Percentiles rank a stretch among this genome's conserved stretches.
Evolutionary conservation across 1,284 basidiomycete species (phyloP).

Genomic region (Trichosporon coremiiforme): DNA sequence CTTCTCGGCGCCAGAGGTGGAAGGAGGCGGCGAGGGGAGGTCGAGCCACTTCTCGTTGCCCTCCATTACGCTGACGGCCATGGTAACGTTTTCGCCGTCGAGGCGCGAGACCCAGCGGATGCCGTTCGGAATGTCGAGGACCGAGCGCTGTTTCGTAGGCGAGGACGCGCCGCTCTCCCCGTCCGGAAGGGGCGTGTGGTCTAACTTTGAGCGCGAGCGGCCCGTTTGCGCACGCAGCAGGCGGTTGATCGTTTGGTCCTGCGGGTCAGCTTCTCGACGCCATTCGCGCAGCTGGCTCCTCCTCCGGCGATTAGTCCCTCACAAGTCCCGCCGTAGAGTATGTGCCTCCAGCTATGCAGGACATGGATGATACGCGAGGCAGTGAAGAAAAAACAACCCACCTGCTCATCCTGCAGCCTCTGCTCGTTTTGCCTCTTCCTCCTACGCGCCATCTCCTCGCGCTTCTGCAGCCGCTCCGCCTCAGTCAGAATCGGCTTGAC

Average conservation of each 20-base stretch:
- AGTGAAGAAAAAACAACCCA: constrained; percentile 44
- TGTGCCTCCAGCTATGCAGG: no score
- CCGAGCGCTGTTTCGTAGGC: constrained; percentile 22
- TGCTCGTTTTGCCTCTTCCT: constrained; percentile 83
- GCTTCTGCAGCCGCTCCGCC: constrained; percentile 73
- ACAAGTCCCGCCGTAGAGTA: no score
- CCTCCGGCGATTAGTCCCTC: no score
- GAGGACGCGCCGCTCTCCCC: constrained; percentile 29
- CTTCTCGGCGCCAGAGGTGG: not conserved
- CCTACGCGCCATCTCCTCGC: constrained; percentile 83
- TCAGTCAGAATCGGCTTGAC: constrained; percentile 70
- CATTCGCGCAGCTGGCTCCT: no score
- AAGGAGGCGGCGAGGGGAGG: not conserved
- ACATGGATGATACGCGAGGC: no score
- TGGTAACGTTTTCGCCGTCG: constrained; percentile 28
- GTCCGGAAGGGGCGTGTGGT: constrained; percentile 56
- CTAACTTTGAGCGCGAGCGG: constrained; percentile 67
- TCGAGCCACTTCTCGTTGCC: constrained; percentile 38
- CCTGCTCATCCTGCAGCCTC: constrained; percentile 90
- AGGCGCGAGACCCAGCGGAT: constrained; percentile 27
- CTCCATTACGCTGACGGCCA: constrained; percentile 37
- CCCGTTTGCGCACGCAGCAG: constrained; percentile 79
- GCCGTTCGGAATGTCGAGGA: constrained; percentile 18
- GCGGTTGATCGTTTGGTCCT: constrained; percentile 80
- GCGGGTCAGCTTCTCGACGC: constrained; percentile 32